Conservation (phyloP, 2,329 filamentous ascomycete species). For the Dactylellina haptotyla region DNA sequence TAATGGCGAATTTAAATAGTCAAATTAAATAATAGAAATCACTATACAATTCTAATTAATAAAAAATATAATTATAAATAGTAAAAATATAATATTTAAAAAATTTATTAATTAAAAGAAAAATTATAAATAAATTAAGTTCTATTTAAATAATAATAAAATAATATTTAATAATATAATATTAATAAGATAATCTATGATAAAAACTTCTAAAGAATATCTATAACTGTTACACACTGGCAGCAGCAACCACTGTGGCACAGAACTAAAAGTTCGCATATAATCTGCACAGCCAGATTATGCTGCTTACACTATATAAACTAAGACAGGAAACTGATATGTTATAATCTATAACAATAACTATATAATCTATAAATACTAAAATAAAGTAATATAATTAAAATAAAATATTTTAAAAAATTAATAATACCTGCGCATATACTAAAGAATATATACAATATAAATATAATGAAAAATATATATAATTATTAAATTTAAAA, state of each 20-base stretch:
- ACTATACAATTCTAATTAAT: not conserved
- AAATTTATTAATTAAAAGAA: not conserved
- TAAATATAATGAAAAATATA: not conserved
- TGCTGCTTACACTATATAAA: too few relatives aligned
- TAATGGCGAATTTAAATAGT: not conserved
- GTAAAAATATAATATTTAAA: not conserved
- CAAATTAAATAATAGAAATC: conserved; percentile 1
- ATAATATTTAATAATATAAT: conserved; percentile 2
- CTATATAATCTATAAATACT: too few relatives aligned
- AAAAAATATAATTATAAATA: not conserved
- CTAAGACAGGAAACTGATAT: too few relatives aligned
- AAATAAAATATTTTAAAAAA: conserved; percentile 7
- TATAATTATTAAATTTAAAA: not conserved
- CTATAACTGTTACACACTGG: too few relatives aligned
- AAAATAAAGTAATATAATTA: not conserved
- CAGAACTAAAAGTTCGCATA: too few relatives aligned
- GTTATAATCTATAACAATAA: too few relatives aligned
- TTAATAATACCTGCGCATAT: not conserved
- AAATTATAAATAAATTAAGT: not conserved
- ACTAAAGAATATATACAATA: not conserved
- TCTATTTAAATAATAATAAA: conserved; percentile 8
- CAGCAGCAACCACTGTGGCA: too few relatives aligned
- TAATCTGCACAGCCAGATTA: too few relatives aligned
- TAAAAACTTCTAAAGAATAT: not conserved
- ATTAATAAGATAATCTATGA: conserved; percentile 5